Evolutionary conservation across 441 rosid species (phyloP).

Genomic region (Iberis amara): DNA sequence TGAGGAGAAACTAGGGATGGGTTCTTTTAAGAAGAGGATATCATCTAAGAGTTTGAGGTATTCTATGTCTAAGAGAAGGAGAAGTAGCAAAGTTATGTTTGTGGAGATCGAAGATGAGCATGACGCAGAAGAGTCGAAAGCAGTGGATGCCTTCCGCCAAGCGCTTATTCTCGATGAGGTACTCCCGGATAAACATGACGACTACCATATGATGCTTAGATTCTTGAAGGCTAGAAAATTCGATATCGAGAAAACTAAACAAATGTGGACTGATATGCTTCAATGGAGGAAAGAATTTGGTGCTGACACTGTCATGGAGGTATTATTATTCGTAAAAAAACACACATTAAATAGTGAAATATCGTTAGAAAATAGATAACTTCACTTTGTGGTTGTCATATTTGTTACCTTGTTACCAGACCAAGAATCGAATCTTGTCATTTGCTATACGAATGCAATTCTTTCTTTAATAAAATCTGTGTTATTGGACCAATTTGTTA

Average conservation of each 20-base stretch:
- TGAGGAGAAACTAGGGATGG: conserved; percentile 41
- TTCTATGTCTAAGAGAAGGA: conserved; percentile 57
- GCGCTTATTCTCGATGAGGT: conserved; percentile 59
- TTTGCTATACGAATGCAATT: too few relatives aligned
- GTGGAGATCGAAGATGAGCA: conserved; percentile 53
- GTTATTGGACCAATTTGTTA: too few relatives aligned
- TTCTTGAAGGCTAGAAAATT: conserved; percentile 84
- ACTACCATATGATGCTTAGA: conserved; percentile 79
- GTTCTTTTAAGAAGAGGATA: conserved; percentile 59
- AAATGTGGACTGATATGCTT: conserved; percentile 84
- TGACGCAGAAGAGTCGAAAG: conserved; percentile 63
- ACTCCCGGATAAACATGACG: conserved; percentile 66
- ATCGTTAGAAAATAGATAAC: too few relatives aligned
- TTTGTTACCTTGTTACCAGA: too few relatives aligned
- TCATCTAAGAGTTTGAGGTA: conserved; percentile 70
- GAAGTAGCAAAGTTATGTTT: conserved; percentile 69
- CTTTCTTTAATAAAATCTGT: too few relatives aligned
- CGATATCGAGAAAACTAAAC: conserved; percentile 73
- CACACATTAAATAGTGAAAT: too few relatives aligned
- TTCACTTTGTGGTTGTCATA: too few relatives aligned
- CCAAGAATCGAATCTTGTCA: too few relatives aligned
- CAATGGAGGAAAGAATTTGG: conserved; percentile 80
- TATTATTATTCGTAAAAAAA: too few relatives aligned
- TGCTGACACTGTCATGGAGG: conserved; percentile 62
- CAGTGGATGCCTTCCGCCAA: conserved; percentile 74